phyloP scores from a whole-genome alignment of 75 land plant genomes.

The Azolla pinnata region DNA sequence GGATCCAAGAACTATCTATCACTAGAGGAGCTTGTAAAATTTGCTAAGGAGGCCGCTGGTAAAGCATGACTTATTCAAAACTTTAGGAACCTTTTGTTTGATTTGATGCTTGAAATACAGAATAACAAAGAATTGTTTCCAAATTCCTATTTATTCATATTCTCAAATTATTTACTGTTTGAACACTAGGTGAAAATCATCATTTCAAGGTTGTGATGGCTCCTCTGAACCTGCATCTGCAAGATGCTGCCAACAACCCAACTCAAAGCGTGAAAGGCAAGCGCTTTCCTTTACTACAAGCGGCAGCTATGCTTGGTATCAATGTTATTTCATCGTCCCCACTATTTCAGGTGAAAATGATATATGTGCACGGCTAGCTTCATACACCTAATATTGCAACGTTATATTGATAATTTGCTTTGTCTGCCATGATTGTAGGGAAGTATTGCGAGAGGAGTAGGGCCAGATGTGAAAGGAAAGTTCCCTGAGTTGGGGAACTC shows the following conservation, averaged over 20 bases:
- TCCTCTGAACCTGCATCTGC: slow-evolving; percentile 18
- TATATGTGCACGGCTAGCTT: too few species aligned
- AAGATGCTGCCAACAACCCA: slow-evolving; percentile 11
- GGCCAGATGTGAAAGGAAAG: background rate
- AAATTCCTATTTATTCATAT: too few species aligned
- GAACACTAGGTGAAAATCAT: slow-evolving; percentile 23
- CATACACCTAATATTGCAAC: background rate
- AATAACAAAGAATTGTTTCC: too few species aligned
- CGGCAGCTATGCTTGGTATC: slow-evolving; percentile 16
- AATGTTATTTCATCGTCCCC: slow-evolving; percentile 21
- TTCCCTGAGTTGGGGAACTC: slow-evolving; percentile 9
- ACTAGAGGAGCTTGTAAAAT: slow-evolving; percentile 17
- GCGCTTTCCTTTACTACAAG: slow-evolving; percentile 15
- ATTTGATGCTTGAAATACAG: too few species aligned
- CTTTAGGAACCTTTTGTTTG: too few species aligned
- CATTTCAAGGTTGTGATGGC: slow-evolving; percentile 26
- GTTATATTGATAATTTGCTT: background rate
- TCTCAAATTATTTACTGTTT: too few species aligned
- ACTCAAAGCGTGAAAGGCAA: slow-evolving; percentile 20
- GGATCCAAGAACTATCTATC: slow-evolving; percentile 18
- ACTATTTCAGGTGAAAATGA: slow-evolving; percentile 24
- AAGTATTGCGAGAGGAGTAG: slow-evolving; percentile 4
- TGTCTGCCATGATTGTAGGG: slow-evolving; percentile 11
- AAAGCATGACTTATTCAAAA: too few species aligned
- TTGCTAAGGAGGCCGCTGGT: slow-evolving; percentile 20